A percentile compares a stretch with the other conserved stretches of the same genome.
These are phyloP conservation scores for Penicillium flavigenum DNA, from an alignment of 495 filamentous ascomycete species.

Conservation along the genomic window DNA sequence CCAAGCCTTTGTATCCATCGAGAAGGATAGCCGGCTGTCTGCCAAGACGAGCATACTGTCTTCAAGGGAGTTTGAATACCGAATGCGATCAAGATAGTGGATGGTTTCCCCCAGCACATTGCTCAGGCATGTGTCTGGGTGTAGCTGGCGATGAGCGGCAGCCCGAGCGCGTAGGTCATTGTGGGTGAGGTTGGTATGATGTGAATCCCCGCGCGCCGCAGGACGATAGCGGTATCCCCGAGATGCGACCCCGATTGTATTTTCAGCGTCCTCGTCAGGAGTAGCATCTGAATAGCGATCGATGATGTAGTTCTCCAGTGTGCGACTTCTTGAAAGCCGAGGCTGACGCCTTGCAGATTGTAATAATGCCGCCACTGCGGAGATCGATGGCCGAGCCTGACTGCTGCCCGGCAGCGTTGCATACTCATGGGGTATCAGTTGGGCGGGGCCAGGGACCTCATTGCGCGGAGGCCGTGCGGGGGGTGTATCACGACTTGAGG, in stretches of 20 bases:
- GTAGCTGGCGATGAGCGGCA: constrained; percentile 51
- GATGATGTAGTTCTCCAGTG: constrained; percentile 48
- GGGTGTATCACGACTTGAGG: constrained; percentile 31
- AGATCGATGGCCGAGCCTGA: constrained; percentile 25
- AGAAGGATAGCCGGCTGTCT: constrained; percentile 48
- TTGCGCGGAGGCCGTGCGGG: constrained; percentile 32
- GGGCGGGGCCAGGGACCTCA: constrained; percentile 19
- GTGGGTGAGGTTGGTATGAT: constrained; percentile 35
- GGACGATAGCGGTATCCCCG: constrained; percentile 42
- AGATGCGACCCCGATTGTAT: constrained; percentile 22
- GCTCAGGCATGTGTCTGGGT: constrained; percentile 45
- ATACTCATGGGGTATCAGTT: constrained; percentile 17
- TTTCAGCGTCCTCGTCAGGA: constrained; percentile 40
- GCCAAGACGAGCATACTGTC: constrained; percentile 56
- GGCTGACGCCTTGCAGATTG: constrained; percentile 52
- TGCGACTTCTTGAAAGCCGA: constrained; percentile 43
- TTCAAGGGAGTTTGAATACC: constrained; percentile 53
- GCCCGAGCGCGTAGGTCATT: constrained; percentile 48
- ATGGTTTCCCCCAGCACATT: constrained; percentile 60
- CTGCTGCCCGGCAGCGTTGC: constrained; percentile 14
- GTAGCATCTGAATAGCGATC: constrained; percentile 39
- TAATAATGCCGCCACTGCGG: constrained; percentile 45
- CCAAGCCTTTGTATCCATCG: constrained; percentile 41
- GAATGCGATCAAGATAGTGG: constrained; percentile 62
- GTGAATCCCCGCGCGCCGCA: constrained; percentile 31